phyloP scores from a whole-genome alignment of 148 eudicot species.

The Dysphania ambrosioides region DNA sequence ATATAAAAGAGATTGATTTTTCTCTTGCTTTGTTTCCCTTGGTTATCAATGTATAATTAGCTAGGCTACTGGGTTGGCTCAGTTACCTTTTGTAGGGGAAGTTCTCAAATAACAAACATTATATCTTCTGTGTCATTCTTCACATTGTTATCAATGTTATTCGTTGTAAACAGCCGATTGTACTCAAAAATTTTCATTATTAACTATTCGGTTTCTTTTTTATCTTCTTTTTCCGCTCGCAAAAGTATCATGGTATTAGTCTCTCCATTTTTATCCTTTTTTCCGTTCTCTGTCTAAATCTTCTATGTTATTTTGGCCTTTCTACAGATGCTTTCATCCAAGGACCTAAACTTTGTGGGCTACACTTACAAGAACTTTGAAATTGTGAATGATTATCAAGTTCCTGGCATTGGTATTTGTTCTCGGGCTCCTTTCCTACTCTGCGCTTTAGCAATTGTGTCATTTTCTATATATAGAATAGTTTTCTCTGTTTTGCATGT shows the following conservation, averaged over 20 bases:
- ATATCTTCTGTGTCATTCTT: background rate
- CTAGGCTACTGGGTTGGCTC: background rate
- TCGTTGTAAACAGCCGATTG: background rate
- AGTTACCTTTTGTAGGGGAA: background rate
- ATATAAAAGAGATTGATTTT: background rate
- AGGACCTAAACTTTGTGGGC: slow-evolving; percentile 92
- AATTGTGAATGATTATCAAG: slow-evolving; percentile 94
- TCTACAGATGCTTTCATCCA: slow-evolving; percentile 86
- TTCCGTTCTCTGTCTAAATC: background rate
- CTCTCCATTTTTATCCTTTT: background rate
- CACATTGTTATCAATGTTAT: background rate
- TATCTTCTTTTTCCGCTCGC: background rate
- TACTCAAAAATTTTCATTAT: no score
- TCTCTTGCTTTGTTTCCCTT: background rate
- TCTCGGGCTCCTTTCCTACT: slow-evolving; percentile 30
- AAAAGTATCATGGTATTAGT: background rate
- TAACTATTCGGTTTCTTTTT: background rate
- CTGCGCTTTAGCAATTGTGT: background rate
- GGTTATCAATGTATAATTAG: slow-evolving; percentile 4
- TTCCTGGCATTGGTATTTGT: slow-evolving; percentile 83
- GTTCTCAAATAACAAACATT: background rate
- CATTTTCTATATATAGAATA: no score
- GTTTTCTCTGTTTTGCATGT: slow-evolving; percentile 15
- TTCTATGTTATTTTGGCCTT: slow-evolving; percentile 11
- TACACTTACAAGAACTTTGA: slow-evolving; percentile 95